Conservation (phyloP, 1,139 yeast genomes). For the Yamadazyma pseudoaaseri region DNA sequence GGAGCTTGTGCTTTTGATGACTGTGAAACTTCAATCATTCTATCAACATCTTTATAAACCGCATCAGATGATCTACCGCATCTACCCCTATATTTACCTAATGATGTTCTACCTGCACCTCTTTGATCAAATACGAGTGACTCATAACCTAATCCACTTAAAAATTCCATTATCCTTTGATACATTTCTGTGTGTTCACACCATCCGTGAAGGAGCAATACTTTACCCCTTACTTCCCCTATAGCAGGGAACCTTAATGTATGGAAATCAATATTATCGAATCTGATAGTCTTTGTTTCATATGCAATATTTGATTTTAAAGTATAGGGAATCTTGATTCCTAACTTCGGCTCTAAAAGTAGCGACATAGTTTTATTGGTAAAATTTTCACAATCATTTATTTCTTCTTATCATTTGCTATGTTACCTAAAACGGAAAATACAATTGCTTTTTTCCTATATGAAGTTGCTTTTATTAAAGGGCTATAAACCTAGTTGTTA, state of each 20-base stretch:
- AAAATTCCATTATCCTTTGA: conserved; percentile 17
- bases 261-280: conserved; percentile 16
- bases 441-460: too few species aligned
- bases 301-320: conserved; percentile 8
- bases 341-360: conserved; percentile 12
- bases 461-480: too few species aligned
- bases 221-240: conserved; percentile 12
- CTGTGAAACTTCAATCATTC: conserved; percentile 17
- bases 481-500: too few species aligned
- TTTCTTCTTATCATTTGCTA: not conserved
- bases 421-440: too few species aligned
- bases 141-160: conserved; percentile 20
- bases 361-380: conserved; percentile 1
- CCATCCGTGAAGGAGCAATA: conserved; percentile 24
- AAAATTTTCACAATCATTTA: too few species aligned
- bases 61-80: conserved; percentile 14
- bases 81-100: conserved; percentile 18
- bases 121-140: conserved; percentile 22
- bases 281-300: conserved; percentile 6
- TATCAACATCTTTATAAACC: conserved; percentile 18
- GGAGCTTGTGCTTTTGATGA: conserved; percentile 4
- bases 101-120: conserved; percentile 22
- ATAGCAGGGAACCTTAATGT: conserved; percentile 14
- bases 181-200: conserved; percentile 22
- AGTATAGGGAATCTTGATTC: conserved; percentile 15